Evolutionary conservation across 768 basidiomycete genomes (phyloP).

Genomic region (Lentinula detonsa): DNA sequence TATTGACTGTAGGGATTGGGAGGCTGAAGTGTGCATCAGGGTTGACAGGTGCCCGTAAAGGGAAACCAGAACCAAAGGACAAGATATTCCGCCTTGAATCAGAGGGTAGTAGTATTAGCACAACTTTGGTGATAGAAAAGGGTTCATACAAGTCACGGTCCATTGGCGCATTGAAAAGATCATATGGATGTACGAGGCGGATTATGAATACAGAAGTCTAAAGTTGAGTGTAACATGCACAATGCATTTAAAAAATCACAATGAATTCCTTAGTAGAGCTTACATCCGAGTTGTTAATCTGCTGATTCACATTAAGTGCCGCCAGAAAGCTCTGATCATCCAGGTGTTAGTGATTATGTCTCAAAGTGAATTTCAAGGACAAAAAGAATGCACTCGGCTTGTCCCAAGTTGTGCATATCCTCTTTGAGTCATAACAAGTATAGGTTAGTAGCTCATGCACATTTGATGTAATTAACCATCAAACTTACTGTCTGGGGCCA

Average conservation of each 20-base stretch:
- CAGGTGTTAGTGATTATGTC: neutral
- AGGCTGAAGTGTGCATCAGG: neutral
- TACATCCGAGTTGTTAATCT: neutral
- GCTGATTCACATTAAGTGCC: neutral
- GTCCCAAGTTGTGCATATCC: neutral
- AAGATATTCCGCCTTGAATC: neutral
- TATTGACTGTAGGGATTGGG: neutral
- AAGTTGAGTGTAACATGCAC: neutral
- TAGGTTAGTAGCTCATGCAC: no score
- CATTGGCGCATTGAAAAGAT: neutral
- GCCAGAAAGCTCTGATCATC: neutral
- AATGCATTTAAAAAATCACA: neutral
- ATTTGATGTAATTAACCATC: neutral
- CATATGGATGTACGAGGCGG: neutral
- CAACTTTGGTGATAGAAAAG: neutral
- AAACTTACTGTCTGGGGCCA: neutral
- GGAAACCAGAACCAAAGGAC: neutral
- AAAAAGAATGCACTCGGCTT: neutral
- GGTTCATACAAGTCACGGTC: neutral
- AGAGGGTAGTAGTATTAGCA: neutral
- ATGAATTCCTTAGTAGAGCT: neutral
- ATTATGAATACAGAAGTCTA: neutral
- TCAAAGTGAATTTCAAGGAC: neutral
- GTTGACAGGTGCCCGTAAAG: neutral
- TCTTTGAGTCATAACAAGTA: no score